These are phyloP conservation scores for Kentomonas sorsogonicus DNA, from an alignment of 208 protist genomes.

Conservation along the genomic window DNA sequence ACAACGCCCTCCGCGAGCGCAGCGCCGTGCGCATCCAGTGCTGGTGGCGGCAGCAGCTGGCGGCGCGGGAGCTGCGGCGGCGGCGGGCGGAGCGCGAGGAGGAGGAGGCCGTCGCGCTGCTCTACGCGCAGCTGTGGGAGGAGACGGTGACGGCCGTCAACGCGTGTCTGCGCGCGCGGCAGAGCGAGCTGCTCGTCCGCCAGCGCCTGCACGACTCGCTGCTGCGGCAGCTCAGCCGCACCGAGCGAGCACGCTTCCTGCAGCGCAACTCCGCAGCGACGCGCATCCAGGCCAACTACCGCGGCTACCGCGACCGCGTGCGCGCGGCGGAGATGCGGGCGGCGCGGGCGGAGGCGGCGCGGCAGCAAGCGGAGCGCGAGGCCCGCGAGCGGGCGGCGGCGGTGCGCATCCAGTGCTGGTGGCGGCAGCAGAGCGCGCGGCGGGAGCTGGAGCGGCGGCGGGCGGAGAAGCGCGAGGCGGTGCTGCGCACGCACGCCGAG, in stretches of 20 bases:
- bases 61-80: constrained; percentile 23
- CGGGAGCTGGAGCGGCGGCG: constrained; percentile 18
- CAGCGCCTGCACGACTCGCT: constrained; percentile 21
- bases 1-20: constrained; percentile 11
- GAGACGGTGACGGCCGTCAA: constrained; percentile 40
- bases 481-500: constrained; percentile 45
- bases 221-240: constrained; percentile 29
- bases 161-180: constrained; percentile 36
- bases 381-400: constrained; percentile 48
- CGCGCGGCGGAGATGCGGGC: constrained; percentile 52
- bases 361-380: constrained; percentile 19
- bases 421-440: constrained; percentile 38
- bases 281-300: constrained; percentile 71
- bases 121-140: constrained; percentile 69
- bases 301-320: constrained; percentile 71
- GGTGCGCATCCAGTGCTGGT: constrained; percentile 55
- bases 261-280: constrained; percentile 37
- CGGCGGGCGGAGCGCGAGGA: constrained; percentile 28
- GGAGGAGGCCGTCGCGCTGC: constrained; percentile 40
- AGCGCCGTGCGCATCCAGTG: constrained; percentile 45
- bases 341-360: constrained; percentile 40
- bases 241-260: constrained; percentile 36
- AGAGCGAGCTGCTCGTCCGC: constrained; percentile 19
- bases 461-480: constrained; percentile 28
- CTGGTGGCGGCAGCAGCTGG: constrained; percentile 68